Evolutionary conservation across 2,329 filamentous ascomycete species (phyloP).

Genomic region (Blastomyces emzantsi): DNA sequence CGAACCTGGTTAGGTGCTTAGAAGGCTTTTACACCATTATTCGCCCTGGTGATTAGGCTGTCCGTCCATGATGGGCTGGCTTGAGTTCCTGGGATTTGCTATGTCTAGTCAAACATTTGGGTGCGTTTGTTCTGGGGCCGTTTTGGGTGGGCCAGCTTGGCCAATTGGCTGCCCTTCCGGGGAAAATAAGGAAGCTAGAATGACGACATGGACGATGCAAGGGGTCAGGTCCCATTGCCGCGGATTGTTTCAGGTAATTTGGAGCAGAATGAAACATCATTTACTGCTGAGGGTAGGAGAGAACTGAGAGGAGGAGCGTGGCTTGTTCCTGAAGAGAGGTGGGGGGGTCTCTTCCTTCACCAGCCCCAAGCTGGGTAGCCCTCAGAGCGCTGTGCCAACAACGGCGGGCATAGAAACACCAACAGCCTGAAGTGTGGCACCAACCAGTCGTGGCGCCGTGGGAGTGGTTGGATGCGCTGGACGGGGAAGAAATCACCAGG

Average conservation of each 20-base stretch:
- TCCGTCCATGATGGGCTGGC: neutral
- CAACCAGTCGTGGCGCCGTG: constrained; percentile 5
- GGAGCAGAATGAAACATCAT: neutral
- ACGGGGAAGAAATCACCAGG: neutral
- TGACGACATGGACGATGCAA: constrained; percentile 6
- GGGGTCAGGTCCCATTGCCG: neutral
- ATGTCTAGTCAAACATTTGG: neutral
- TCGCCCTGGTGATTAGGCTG: neutral
- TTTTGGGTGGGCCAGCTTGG: neutral
- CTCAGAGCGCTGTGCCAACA: neutral
- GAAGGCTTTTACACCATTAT: neutral
- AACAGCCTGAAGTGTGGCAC: constrained; percentile 7
- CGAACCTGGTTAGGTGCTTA: neutral
- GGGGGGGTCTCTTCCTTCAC: neutral
- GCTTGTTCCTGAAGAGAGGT: neutral
- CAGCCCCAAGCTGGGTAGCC: neutral
- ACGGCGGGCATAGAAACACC: neutral
- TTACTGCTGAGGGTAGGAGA: neutral
- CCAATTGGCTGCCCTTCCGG: constrained; percentile 1
- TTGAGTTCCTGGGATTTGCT: too few species aligned
- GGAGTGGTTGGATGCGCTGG: constrained; percentile 3
- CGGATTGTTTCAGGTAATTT: constrained; percentile 3
- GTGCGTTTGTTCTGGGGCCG: too few species aligned
- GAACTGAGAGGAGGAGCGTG: neutral
- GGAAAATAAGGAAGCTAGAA: neutral